phyloP scores from a whole-genome alignment of 192 early-diverging fungal species.

The Coemansia sp. region DNA sequence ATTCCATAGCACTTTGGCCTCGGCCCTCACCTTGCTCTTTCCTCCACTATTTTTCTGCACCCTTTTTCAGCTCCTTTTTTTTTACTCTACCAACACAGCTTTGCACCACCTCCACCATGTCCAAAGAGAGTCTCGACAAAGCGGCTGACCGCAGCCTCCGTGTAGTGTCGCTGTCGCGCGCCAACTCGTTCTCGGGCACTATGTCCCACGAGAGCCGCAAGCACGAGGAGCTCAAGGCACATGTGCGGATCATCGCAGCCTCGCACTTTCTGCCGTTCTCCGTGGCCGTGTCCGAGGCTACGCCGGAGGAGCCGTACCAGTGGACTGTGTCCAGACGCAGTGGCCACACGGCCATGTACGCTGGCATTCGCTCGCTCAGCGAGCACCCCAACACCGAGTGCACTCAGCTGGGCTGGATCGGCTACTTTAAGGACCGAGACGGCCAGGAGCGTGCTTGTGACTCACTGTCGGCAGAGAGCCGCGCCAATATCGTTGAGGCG shows the following conservation, averaged over 20 bases:
- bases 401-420: conserved; percentile 75
- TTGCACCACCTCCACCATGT: conserved; percentile 10
- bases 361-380: conserved; percentile 71
- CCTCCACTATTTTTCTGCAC: background rate
- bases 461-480: conserved; percentile 53
- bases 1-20: background rate
- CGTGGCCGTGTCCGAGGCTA: conserved; percentile 35
- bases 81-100: background rate
- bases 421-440: conserved; percentile 57
- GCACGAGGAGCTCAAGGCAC: conserved; percentile 27
- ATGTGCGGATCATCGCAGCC: conserved; percentile 45
- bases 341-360: conserved; percentile 88
- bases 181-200: conserved; percentile 37
- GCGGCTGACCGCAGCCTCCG: conserved; percentile 38
- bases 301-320: conserved; percentile 43
- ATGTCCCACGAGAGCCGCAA: conserved; percentile 14
- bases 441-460: conserved; percentile 59
- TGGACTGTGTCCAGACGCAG: conserved; percentile 60
- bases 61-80: conserved; percentile 4
- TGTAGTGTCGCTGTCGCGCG: conserved; percentile 34
- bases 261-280: conserved; percentile 54
- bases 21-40: background rate
- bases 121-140: conserved; percentile 29
- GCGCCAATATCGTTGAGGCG: conserved; percentile 54
- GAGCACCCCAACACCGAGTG: conserved; percentile 58